phyloP scores from a whole-genome alignment of 768 basidiomycete genomes.

The Boletus subparvulus region DNA sequence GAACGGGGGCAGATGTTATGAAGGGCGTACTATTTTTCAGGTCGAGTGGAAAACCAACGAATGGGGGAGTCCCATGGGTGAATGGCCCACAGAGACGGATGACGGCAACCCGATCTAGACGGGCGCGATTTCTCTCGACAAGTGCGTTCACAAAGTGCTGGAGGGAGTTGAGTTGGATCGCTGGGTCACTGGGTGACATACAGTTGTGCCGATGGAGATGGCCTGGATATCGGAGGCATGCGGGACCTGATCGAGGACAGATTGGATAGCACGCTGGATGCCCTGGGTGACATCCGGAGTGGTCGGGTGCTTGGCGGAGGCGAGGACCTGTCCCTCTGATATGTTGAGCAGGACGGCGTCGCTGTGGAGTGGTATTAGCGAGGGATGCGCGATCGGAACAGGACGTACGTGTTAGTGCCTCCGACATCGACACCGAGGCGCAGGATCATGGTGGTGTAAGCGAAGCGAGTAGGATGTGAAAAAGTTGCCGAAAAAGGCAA shows the following conservation, averaged over 20 bases:
- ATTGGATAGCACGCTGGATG: conserved; percentile 51
- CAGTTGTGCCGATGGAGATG: conserved; percentile 62
- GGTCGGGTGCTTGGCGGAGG: conserved; percentile 48
- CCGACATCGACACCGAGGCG: conserved; percentile 38
- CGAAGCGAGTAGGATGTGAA: conserved; percentile 11
- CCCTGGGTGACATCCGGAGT: conserved; percentile 58
- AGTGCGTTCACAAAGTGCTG: conserved; percentile 61
- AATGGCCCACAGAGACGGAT: conserved; percentile 62
- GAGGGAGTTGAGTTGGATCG: neutral
- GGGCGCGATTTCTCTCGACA: conserved; percentile 51
- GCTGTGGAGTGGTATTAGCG: conserved; percentile 19
- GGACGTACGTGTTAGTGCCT: conserved; percentile 34
- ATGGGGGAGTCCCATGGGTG: conserved; percentile 57
- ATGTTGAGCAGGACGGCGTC: conserved; percentile 31
- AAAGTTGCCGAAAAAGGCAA: neutral
- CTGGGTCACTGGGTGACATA: conserved; percentile 13
- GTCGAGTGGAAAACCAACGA: conserved; percentile 47
- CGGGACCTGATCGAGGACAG: conserved; percentile 41
- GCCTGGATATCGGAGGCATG: conserved; percentile 43
- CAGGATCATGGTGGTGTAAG: neutral
- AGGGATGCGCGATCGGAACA: no score
- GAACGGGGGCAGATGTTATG: neutral
- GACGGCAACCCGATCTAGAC: conserved; percentile 61
- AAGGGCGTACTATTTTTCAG: conserved; percentile 31
- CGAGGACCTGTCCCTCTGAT: conserved; percentile 20